Conservation (phyloP, 2,329 filamentous ascomycete genomes). For the Grosmannia clavigera region DNA sequence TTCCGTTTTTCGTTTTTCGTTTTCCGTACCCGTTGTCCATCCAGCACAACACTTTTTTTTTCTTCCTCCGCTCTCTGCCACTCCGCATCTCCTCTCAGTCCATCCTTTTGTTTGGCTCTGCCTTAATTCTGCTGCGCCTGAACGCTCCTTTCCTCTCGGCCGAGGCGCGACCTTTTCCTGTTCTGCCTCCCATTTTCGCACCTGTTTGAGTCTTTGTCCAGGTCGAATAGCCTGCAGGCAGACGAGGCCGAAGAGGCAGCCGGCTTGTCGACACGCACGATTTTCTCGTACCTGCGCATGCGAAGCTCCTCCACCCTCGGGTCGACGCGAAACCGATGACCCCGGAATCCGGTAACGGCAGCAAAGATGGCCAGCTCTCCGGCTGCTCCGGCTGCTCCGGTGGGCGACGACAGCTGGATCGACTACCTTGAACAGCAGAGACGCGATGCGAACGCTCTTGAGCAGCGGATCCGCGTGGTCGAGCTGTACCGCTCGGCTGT, state of each 20-base stretch:
- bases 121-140: background rate
- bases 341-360: background rate
- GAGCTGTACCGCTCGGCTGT: constrained; percentile 62
- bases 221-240: background rate
- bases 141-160: background rate
- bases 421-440: constrained; percentile 65
- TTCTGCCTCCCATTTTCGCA: no score
- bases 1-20: no score
- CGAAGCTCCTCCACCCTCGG: background rate
- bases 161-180: background rate
- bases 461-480: constrained; percentile 55
- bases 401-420: constrained; percentile 67
- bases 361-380: constrained; percentile 14
- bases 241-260: background rate
- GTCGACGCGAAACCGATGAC: constrained; percentile 8
- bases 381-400: constrained; percentile 15
- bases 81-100: background rate
- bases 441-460: constrained; percentile 45
- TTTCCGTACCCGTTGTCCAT: background rate
- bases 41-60: background rate
- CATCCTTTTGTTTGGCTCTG: background rate
- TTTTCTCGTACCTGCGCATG: background rate
- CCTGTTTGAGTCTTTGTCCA: background rate
- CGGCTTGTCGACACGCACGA: background rate
- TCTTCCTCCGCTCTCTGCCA: background rate